Conservation (phyloP, 225 moss, liverwort and hornwort species). For the Thuidium tamariscinum region DNA sequence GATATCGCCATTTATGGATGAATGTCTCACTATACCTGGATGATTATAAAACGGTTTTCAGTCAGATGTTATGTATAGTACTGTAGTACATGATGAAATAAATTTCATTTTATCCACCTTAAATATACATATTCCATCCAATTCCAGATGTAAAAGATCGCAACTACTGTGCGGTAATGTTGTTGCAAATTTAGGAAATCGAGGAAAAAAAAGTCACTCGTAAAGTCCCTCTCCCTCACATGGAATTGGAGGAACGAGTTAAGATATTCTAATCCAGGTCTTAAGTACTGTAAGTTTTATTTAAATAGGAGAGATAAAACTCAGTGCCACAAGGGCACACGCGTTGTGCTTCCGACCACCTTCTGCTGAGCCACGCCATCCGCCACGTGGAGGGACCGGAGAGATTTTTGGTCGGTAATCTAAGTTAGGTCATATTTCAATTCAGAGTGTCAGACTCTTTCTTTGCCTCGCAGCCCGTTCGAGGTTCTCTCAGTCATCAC, state of each 20-base stretch:
- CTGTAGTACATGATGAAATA: not conserved
- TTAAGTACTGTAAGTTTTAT: not conserved
- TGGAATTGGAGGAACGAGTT: not conserved
- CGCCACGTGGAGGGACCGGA: not conserved
- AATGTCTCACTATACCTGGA: not conserved
- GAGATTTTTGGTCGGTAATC: not conserved
- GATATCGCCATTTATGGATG: not conserved
- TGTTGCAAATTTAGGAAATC: not conserved
- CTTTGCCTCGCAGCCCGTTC: not conserved
- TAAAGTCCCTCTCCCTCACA: not conserved
- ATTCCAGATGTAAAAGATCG: not conserved
- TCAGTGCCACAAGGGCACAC: not conserved
- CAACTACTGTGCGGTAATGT: not conserved
- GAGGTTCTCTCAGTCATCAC: not conserved
- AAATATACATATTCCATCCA: not conserved
- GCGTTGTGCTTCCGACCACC: not conserved
- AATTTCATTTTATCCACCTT: not conserved
- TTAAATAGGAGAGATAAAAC: rapidly evolving
- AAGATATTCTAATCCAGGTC: not conserved
- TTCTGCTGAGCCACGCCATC: not conserved
- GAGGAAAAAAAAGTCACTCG: not conserved
- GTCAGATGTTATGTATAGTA: no score
- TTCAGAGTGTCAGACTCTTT: not conserved
- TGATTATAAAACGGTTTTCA: not conserved
- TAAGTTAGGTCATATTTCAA: not conserved